These are phyloP conservation scores for Trichosanthes truncata DNA, from an alignment of 306 rosid genomes.

Conservation along the genomic window DNA sequence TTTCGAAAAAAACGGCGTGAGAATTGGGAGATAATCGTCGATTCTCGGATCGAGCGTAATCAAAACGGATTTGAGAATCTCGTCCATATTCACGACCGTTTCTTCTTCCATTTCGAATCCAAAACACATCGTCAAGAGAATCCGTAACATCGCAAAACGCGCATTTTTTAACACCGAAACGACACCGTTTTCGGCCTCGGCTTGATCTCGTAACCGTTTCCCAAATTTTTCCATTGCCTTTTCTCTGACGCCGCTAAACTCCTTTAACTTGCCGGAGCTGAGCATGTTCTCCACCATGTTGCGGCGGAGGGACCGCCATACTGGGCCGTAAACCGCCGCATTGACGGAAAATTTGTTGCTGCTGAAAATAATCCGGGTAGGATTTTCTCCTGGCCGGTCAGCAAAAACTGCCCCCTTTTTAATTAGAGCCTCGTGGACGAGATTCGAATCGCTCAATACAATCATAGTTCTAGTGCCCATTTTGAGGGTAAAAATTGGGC, in stretches of 20 bases:
- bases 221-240: conserved; percentile 60
- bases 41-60: conserved; percentile 65
- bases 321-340: conserved; percentile 63
- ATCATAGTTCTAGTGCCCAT: conserved; percentile 74
- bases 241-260: conserved; percentile 45
- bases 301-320: conserved; percentile 63
- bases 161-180: conserved; percentile 58
- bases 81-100: conserved; percentile 50
- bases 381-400: conserved; percentile 61
- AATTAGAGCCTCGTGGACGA: conserved; percentile 60
- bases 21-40: conserved; percentile 69
- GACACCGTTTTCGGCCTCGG: conserved; percentile 38
- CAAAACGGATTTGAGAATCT: conserved; percentile 53
- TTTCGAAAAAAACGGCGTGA: conserved; percentile 56
- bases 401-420: conserved; percentile 52
- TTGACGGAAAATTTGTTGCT: conserved; percentile 72
- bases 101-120: conserved; percentile 82
- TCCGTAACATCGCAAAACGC: conserved; percentile 62
- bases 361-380: conserved; percentile 71
- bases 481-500: conserved; percentile 64
- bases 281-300: conserved; percentile 99
- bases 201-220: conserved; percentile 34
- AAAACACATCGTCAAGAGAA: conserved; percentile 70
- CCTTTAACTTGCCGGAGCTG: conserved; percentile 49
- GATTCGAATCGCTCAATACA: conserved; percentile 43